Evolutionary conservation across 2,329 filamentous ascomycete genomes (phyloP).

Genomic region (Fusarium sp.): DNA sequence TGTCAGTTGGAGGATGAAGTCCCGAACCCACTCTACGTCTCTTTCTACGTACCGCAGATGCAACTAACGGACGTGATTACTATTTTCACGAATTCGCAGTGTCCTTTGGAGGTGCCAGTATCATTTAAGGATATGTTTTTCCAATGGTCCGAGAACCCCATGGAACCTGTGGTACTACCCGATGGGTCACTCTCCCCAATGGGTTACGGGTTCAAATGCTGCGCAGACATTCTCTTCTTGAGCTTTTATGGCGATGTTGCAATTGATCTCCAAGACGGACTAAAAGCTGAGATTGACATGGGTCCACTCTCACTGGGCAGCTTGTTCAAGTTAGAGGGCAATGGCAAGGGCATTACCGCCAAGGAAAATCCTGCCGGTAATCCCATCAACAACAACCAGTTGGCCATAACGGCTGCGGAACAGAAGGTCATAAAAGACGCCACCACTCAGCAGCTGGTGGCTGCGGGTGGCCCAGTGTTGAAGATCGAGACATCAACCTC

Average conservation of each 20-base stretch:
- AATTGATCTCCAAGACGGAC: background rate
- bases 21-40: background rate
- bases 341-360: background rate
- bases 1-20: background rate
- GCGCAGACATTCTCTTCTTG: background rate
- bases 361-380: slow-evolving; percentile 1
- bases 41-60: slow-evolving; percentile 10
- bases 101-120: background rate
- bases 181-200: background rate
- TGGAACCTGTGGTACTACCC: slow-evolving; percentile 4
- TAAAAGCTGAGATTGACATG: slow-evolving; percentile 6
- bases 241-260: slow-evolving; percentile 3
- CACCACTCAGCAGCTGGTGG: background rate
- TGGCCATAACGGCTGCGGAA: background rate
- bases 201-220: slow-evolving; percentile 4
- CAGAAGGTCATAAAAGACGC: background rate
- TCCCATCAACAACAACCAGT: slow-evolving; percentile 12
- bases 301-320: background rate
- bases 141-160: background rate
- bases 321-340: background rate
- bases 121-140: background rate
- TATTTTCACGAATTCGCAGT: background rate
- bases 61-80: background rate
- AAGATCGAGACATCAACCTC: background rate
- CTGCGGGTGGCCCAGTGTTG: background rate